These are phyloP conservation scores for Trichoderma orchidacearum DNA, from an alignment of 495 filamentous ascomycete genomes.

Conservation along the genomic window DNA sequence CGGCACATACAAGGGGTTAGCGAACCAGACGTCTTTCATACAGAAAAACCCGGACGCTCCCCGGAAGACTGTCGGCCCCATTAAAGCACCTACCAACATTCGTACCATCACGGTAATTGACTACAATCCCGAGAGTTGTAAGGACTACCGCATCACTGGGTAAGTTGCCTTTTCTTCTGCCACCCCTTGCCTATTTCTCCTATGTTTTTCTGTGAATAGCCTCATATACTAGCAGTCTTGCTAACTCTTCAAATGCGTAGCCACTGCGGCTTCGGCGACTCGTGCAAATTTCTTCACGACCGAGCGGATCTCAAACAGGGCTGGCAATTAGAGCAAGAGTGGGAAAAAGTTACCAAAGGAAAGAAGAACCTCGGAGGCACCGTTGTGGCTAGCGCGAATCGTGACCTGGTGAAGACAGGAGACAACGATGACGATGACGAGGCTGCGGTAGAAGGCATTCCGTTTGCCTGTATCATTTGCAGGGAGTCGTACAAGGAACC, in stretches of 20 bases:
- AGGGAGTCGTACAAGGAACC: conserved; percentile 66
- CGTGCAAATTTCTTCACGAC: conserved; percentile 73
- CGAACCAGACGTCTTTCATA: conserved; percentile 61
- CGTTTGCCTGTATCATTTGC: conserved; percentile 94
- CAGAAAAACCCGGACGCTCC: conserved; percentile 74
- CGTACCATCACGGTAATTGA: conserved; percentile 84
- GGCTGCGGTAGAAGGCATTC: conserved; percentile 79
- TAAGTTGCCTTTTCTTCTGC: not conserved
- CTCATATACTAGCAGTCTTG: no score
- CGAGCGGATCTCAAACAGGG: conserved; percentile 85
- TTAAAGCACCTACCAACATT: conserved; percentile 82
- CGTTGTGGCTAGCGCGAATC: conserved; percentile 46
- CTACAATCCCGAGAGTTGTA: conserved; percentile 89
- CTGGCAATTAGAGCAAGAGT: conserved; percentile 90
- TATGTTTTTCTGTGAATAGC: no score
- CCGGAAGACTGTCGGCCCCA: conserved; percentile 58
- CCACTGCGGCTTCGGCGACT: conserved; percentile 74
- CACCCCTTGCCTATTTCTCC: no score
- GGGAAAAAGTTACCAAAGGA: conserved; percentile 73
- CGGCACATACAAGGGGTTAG: conserved; percentile 65
- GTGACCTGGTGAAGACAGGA: conserved; percentile 19
- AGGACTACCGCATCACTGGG: conserved; percentile 35
- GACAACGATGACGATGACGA: conserved; percentile 42
- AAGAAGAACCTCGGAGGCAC: conserved; percentile 52
- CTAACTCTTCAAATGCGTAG: no score